These are phyloP conservation scores for Beauveria pseudobassiana DNA, from an alignment of 2,329 filamentous ascomycete species.

Conservation along the genomic window DNA sequence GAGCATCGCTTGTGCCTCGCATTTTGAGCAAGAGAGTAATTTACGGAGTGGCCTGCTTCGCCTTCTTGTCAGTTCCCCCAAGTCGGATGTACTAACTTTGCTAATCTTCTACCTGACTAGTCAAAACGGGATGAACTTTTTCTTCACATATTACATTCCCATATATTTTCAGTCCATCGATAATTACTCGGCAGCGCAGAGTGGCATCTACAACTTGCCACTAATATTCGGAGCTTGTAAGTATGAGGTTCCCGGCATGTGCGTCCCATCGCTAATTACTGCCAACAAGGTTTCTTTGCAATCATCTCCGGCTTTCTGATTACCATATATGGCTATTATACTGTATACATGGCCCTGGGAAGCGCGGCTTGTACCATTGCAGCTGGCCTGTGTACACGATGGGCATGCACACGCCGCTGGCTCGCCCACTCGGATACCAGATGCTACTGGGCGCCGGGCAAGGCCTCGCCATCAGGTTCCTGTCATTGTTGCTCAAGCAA, in stretches of 20 bases:
- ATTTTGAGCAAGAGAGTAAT: not conserved
- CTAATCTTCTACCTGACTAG: not conserved
- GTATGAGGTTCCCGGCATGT: not conserved
- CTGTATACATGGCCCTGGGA: not conserved
- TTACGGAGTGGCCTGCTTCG: not conserved
- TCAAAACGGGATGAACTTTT: not conserved
- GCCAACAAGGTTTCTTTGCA: not conserved
- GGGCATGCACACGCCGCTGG: not conserved
- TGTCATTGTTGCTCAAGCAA: slow-evolving; percentile 3
- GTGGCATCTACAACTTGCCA: slow-evolving; percentile 31
- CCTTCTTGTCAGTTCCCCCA: not conserved
- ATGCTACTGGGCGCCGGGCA: not conserved
- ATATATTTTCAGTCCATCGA: slow-evolving; percentile 28
- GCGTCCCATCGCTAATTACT: not conserved
- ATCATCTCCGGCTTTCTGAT: not conserved
- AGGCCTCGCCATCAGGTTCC: slow-evolving; percentile 3
- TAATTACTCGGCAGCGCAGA: slow-evolving; percentile 23
- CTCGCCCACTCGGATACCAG: not conserved
- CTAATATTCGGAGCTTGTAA: slow-evolving; percentile 18
- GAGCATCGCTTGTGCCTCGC: not conserved
- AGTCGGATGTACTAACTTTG: no score
- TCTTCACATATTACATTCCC: slow-evolving; percentile 25
- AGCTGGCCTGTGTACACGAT: not conserved
- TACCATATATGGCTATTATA: not conserved
- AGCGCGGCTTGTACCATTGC: not conserved